These are phyloP conservation scores for Phytopythium montanum DNA, from an alignment of 352 stramenopile species.

Conservation along the genomic window DNA sequence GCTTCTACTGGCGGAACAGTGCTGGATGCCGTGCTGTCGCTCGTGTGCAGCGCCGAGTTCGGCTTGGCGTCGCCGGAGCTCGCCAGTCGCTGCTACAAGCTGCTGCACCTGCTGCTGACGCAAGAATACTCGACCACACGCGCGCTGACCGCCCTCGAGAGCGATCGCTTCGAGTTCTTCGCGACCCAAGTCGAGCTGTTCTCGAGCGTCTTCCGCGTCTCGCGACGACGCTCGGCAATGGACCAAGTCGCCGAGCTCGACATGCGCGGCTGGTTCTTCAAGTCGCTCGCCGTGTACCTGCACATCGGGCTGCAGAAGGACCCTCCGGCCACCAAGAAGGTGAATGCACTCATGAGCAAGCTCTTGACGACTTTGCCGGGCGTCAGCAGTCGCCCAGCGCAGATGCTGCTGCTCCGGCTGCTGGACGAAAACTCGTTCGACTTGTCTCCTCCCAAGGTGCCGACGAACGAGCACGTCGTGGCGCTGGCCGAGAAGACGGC, in stretches of 20 bases:
- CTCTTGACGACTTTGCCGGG: constrained; percentile 30
- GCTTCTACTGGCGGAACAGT: constrained; percentile 15
- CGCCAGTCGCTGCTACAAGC: constrained; percentile 57
- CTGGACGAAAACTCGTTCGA: constrained; percentile 66
- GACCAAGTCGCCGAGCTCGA: constrained; percentile 55
- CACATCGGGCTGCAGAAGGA: constrained; percentile 67
- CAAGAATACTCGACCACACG: constrained; percentile 63
- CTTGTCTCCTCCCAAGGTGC: constrained; percentile 52
- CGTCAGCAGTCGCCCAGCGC: constrained; percentile 33
- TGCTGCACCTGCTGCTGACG: constrained; percentile 60
- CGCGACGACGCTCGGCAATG: constrained; percentile 29
- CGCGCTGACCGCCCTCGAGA: constrained; percentile 57
- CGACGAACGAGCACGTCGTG: constrained; percentile 67
- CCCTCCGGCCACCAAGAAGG: constrained; percentile 60
- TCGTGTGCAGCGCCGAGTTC: constrained; percentile 75
- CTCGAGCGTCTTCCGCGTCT: constrained; percentile 35
- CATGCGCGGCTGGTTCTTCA: constrained; percentile 84
- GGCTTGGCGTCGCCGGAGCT: constrained; percentile 58
- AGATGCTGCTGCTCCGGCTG: constrained; percentile 69
- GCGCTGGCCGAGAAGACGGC: constrained; percentile 65
- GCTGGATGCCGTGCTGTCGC: constrained; percentile 63
- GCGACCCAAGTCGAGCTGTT: constrained; percentile 65
- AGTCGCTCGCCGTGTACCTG: constrained; percentile 75
- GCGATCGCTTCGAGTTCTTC: constrained; percentile 60
- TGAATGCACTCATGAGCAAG: constrained; percentile 59